Evolutionary conservation across 1,284 basidiomycete genomes (phyloP), one percentile per base, ranked within the genome.

Genomic region (Rugosomyces carneus): DNA sequence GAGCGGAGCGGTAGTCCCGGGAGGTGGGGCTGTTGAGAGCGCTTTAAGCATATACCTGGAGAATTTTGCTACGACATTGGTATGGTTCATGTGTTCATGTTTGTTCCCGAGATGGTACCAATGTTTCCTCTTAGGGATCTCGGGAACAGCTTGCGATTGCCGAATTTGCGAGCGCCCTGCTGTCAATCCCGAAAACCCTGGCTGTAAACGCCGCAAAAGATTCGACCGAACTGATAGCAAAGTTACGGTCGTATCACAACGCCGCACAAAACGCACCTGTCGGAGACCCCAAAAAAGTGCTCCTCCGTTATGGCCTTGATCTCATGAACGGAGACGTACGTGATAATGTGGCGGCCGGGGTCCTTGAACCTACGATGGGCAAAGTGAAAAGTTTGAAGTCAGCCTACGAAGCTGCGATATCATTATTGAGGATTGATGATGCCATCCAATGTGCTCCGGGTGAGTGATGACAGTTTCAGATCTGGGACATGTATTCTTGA

Each of bases 181-280:
- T 99, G 34, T 81, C 94, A 15, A 99, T 99, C 57, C 94, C 95
- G 51, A 99, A 99, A 72, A 93, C 89, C 18, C 84, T 99, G 18
- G 89, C 96, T 1, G 90, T 98, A 52, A 99, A 99, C 64, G 96
- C 96, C 26, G 96, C 94, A 34, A 98, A 99, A 66, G 96, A 99
- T 67, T 93, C 93, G 40, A 99, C 95, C 1, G 93, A 98, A 48
- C 81, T 99, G 20, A 93, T 99, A 35, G 94, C 96, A 44, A 98
- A 98, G 69, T 75, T 99, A 45, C 84, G 96, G 38, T 89, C 95
- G 7, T 99, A 95, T 71, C 94, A 99, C 73, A 94, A 96, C 57
- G 89, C 93, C 24, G 95, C 95, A 2, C 96, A 98, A 70, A 92
- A 87, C 56, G 92, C 91, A 3, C 84, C 90, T 1, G 75, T 74